Evolutionary conservation across 805 yeast species (phyloP).

Genomic region (Brettanomyces sp.): DNA sequence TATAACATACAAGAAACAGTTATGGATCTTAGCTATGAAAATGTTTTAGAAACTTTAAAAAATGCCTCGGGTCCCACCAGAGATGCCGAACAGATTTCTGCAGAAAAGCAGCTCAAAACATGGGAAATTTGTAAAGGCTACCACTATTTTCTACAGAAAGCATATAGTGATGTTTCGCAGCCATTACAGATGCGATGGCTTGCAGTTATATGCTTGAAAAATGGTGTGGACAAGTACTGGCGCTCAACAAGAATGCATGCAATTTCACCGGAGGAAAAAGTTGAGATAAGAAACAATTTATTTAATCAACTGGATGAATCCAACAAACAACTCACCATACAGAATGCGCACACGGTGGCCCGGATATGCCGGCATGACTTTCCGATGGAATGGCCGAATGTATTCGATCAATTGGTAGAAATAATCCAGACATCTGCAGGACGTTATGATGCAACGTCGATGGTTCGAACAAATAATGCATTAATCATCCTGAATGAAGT

Average conservation of each 20-base stretch:
- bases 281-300: slow-evolving; percentile 45
- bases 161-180: slow-evolving; percentile 49
- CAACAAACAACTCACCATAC: slow-evolving; percentile 66
- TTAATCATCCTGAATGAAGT: slow-evolving; percentile 67
- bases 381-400: slow-evolving; percentile 76
- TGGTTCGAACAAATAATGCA: slow-evolving; percentile 50
- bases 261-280: slow-evolving; percentile 59
- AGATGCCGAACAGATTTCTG: slow-evolving; percentile 44
- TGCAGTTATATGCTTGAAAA: slow-evolving; percentile 79
- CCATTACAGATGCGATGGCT: slow-evolving; percentile 74
- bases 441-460: slow-evolving; percentile 18
- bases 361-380: slow-evolving; percentile 76
- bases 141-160: slow-evolving; percentile 28
- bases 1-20: background rate
- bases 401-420: slow-evolving; percentile 56
- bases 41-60: slow-evolving; percentile 30
- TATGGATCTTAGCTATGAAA: slow-evolving; percentile 9
- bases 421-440: slow-evolving; percentile 36
- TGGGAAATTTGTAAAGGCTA: slow-evolving; percentile 54
- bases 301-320: slow-evolving; percentile 55
- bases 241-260: slow-evolving; percentile 49
- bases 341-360: slow-evolving; percentile 78
- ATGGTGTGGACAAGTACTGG: slow-evolving; percentile 83
- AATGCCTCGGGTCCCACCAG: slow-evolving; percentile 44
- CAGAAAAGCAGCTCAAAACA: slow-evolving; percentile 56